Evolutionary conservation across 257 asterid genomes (phyloP).

Genomic region (Scutellaria baicalensis): DNA sequence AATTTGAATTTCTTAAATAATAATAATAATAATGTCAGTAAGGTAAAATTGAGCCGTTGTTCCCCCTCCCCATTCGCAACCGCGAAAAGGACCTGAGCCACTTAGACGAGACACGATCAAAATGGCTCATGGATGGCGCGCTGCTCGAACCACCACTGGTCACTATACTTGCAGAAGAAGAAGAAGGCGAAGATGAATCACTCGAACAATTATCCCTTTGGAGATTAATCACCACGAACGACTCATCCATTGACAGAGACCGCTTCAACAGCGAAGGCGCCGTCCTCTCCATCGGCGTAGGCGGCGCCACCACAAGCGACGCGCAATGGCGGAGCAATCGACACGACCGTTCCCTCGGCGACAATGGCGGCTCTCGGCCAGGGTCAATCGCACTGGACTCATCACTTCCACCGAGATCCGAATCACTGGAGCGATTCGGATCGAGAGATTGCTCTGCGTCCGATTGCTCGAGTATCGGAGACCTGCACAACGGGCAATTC

Average conservation of each 20-base stretch:
- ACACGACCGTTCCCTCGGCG: slow-evolving; percentile 6
- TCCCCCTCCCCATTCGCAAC: slow-evolving; percentile 19
- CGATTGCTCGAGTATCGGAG: slow-evolving; percentile 16
- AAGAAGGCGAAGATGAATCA: slow-evolving; percentile 11
- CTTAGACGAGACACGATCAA: slow-evolving; percentile 31
- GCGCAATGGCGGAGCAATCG: slow-evolving; percentile 24
- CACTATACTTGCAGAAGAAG: background rate
- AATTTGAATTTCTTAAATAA: background rate
- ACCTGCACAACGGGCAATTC: slow-evolving; percentile 63
- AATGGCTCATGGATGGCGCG: slow-evolving; percentile 17
- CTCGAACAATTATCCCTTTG: background rate
- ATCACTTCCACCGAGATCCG: background rate
- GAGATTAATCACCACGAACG: slow-evolving; percentile 13
- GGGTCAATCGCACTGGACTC: background rate
- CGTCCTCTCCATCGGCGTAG: slow-evolving; percentile 11
- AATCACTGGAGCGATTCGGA: background rate
- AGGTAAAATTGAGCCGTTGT: slow-evolving; percentile 27
- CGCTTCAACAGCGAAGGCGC: slow-evolving; percentile 33
- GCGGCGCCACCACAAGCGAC: slow-evolving; percentile 20
- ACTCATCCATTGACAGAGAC: slow-evolving; percentile 52
- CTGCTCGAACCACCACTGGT: slow-evolving; percentile 18
- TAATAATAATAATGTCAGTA: slow-evolving; percentile 8
- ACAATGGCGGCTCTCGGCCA: background rate
- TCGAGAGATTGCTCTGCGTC: background rate
- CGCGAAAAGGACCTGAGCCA: slow-evolving; percentile 34